These are phyloP conservation scores for Yamadazyma blattariae DNA, from an alignment of 1,139 yeast species.

Conservation along the genomic window DNA sequence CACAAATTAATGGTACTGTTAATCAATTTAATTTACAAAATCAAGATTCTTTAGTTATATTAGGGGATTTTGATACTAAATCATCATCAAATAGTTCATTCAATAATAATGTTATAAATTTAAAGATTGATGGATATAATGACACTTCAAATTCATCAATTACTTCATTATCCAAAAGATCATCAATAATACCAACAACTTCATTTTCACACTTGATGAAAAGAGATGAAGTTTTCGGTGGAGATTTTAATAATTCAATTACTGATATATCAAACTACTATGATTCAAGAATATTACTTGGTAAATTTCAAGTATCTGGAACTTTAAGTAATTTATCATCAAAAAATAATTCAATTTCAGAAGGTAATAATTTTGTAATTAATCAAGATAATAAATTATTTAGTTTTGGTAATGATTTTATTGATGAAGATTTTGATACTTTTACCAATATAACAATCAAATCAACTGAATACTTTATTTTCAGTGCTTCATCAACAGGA, in stretches of 20 bases:
- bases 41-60: slow-evolving; percentile 26
- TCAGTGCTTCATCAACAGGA: slow-evolving; percentile 26
- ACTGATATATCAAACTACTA: slow-evolving; percentile 20
- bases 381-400: slow-evolving; percentile 27
- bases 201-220: no score
- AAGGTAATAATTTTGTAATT: slow-evolving; percentile 35
- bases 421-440: slow-evolving; percentile 22
- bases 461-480: slow-evolving; percentile 34
- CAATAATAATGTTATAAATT: slow-evolving; percentile 26
- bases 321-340: slow-evolving; percentile 27
- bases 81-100: slow-evolving; percentile 23
- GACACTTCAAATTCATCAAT: slow-evolving; percentile 31
- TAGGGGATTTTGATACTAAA: slow-evolving; percentile 49
- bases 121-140: slow-evolving; percentile 29
- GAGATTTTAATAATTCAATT: slow-evolving; percentile 29
- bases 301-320: slow-evolving; percentile 28
- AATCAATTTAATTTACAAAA: slow-evolving; percentile 24
- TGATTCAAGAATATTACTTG: slow-evolving; percentile 27
- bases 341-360: slow-evolving; percentile 22
- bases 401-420: slow-evolving; percentile 38
- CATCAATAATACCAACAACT: not conserved
- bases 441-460: slow-evolving; percentile 36
- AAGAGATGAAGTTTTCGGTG: slow-evolving; percentile 31
- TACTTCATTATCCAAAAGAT: slow-evolving; percentile 10
- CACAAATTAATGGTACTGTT: slow-evolving; percentile 38